Conservation (phyloP, 805 yeast genomes). For the Crinitomyces ghanaensis region DNA sequence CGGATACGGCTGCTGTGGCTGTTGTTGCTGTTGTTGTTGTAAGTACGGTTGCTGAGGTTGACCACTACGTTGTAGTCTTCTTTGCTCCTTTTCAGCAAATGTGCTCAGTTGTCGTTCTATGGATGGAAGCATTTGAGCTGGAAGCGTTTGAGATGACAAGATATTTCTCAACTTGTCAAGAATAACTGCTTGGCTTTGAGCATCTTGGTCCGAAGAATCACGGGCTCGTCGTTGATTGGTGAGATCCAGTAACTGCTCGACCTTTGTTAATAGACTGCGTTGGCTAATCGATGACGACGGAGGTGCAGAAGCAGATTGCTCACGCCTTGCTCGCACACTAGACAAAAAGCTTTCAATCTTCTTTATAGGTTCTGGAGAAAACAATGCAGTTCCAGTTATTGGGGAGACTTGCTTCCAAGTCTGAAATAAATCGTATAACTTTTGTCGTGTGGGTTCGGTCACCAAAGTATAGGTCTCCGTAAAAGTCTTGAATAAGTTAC, state of each 20-base stretch:
- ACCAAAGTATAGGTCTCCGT: conserved; percentile 70
- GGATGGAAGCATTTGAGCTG: conserved; percentile 19
- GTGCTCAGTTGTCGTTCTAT: conserved; percentile 23
- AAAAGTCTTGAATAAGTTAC: conserved; percentile 56
- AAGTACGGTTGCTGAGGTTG: conserved; percentile 2
- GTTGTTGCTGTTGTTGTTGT: conserved; percentile 1
- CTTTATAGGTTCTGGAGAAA: conserved; percentile 56
- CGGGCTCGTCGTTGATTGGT: conserved; percentile 16
- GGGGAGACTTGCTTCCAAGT: conserved; percentile 71
- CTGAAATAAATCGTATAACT: conserved; percentile 64
- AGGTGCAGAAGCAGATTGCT: conserved; percentile 7
- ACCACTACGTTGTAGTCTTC: conserved; percentile 15
- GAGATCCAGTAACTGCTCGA: conserved; percentile 19
- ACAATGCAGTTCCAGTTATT: conserved; percentile 56
- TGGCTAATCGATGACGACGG: conserved; percentile 16
- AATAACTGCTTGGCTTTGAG: conserved; percentile 21
- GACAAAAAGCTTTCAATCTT: conserved; percentile 61
- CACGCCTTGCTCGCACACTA: conserved; percentile 10
- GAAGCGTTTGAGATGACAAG: conserved; percentile 21
- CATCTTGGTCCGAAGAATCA: conserved; percentile 20
- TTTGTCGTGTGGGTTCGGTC: conserved; percentile 60
- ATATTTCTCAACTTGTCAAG: conserved; percentile 21
- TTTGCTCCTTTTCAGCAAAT: conserved; percentile 17
- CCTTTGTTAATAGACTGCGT: conserved; percentile 20
- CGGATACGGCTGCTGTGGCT: not conserved